Evolutionary conservation across 2,329 filamentous ascomycete species (phyloP), one percentile per base, ranked within the genome.

Genomic region (Plenodomus lindquistii): DNA sequence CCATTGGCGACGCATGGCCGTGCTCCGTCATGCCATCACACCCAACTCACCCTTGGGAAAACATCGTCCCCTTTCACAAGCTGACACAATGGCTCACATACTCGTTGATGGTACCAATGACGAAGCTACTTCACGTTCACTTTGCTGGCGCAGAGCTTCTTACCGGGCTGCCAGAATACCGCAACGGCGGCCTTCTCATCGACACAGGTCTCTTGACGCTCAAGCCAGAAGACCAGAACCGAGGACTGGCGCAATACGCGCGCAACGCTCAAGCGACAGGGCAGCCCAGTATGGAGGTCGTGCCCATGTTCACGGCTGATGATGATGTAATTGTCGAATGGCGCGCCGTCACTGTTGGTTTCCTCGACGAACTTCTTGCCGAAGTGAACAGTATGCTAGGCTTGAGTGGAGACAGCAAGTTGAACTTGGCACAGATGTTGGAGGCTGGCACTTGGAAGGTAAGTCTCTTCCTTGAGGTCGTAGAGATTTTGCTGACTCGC

Each of bases 381-480:
- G 85, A 89, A 50, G 87, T 91, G 59, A 90, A 89, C 69, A 73
- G 78, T 35, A 75, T 82, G 40, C 73, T 97, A 40, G 84, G 83
- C 46, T 74, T 97, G 35, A 80, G 79, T 7, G 90, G 88, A 3
- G 77, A 83, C 31, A 85, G 93, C 58, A 79, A 80, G 60, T 75
- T 99, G 69, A 89, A 79, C 35, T 74, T 97, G 59, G 85, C 92
- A 5, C 94, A 99, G 72, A 85, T 99, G 77, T 80, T 99, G 16
- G 94, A 97, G 73, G 94, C 93, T 13, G 94, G 94, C 42, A 96
- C 90, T 68, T 99, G 94, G 93, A 97, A 97, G 88, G 92, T 94
- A 73, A 34, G n/a, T 37, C 19, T 21, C 17, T 21, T 22, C 22
- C 37, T 27, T 42, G 39, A 24, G 35, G 21, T 19, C 24, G 36